Evolutionary conservation across 2,329 filamentous ascomycete genomes (phyloP).

Genomic region (Pseudonectria foliicola): DNA sequence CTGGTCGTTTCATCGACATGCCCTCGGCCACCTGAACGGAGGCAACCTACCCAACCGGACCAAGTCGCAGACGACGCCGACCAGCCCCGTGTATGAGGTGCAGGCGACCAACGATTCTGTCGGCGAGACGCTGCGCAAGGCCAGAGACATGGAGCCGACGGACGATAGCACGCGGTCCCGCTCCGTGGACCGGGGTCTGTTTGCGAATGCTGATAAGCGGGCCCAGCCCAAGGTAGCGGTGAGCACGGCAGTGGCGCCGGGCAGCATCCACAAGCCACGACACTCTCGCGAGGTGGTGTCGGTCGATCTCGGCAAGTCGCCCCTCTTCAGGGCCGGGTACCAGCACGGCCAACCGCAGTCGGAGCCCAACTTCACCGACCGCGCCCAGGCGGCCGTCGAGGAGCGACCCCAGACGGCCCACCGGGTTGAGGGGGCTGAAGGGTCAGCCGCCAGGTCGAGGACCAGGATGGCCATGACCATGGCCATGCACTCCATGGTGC

Average conservation of each 20-base stretch:
- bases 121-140: conserved; percentile 27
- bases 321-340: conserved; percentile 30
- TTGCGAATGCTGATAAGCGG: conserved; percentile 56
- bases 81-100: conserved; percentile 31
- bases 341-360: conserved; percentile 38
- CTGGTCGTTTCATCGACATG: conserved; percentile 33
- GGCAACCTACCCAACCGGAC: conserved; percentile 24
- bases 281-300: conserved; percentile 42
- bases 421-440: conserved; percentile 27
- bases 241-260: conserved; percentile 54
- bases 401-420: conserved; percentile 43
- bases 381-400: conserved; percentile 23
- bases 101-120: conserved; percentile 34
- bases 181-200: conserved; percentile 57
- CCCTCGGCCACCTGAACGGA: conserved; percentile 35
- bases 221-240: conserved; percentile 56
- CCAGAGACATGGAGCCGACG: conserved; percentile 31
- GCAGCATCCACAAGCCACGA: conserved; percentile 44
- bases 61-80: conserved; percentile 23
- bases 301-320: conserved; percentile 30
- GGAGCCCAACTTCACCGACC: conserved; percentile 35
- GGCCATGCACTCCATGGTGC: too few species aligned
- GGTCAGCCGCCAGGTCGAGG: conserved; percentile 5
- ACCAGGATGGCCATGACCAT: conserved; percentile 4
- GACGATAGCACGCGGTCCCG: conserved; percentile 48